Conservation (phyloP, 1,284 basidiomycete species). For the Ganoderma sinense region DNA sequence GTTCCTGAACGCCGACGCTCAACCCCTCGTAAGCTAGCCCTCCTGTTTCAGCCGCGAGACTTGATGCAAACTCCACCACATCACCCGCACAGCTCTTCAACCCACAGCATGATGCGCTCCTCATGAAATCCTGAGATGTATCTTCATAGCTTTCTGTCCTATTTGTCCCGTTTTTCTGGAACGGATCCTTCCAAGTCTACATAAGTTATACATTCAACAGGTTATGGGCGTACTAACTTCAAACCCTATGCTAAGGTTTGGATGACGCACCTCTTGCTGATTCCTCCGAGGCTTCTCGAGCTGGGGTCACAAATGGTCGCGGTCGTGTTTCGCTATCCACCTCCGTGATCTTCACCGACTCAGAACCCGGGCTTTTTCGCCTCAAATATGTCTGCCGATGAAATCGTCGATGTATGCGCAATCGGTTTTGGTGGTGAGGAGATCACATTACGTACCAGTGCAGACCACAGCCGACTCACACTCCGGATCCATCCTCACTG, state of each 20-base stretch:
- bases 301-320: neutral
- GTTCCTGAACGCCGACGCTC: neutral
- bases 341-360: neutral
- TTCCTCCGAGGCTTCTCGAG: neutral
- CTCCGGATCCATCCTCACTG: neutral
- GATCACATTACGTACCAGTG: neutral
- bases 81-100: conserved; percentile 1
- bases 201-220: neutral
- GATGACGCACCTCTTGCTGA: too few species aligned
- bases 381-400: conserved; percentile 9
- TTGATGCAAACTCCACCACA: neutral
- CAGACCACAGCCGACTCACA: neutral
- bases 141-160: neutral
- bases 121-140: neutral
- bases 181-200: neutral
- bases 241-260: neutral
- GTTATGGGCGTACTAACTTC: neutral
- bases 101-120: conserved; percentile 2
- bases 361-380: neutral
- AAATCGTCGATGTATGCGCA: conserved; percentile 29
- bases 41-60: conserved; percentile 4
- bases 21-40: neutral
- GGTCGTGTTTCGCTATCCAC: neutral
- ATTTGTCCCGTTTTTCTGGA: neutral
- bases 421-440: conserved; percentile 36